Evolutionary conservation across 2,329 filamentous ascomycete genomes (phyloP).

Genomic region (Thermothelomyces thermophilus): DNA sequence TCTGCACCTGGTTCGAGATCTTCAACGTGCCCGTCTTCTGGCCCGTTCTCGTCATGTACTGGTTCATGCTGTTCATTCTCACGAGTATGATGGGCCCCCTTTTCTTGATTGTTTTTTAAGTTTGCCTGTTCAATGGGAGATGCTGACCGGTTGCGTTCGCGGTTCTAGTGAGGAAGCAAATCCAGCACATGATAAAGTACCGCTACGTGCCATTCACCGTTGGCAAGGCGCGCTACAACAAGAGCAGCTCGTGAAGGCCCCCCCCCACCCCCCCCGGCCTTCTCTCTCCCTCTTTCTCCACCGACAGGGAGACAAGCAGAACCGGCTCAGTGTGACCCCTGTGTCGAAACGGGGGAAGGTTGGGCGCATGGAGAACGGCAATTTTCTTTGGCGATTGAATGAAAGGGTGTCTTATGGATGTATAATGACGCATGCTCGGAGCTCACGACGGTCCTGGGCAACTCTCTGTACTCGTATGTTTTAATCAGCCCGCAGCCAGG

Average conservation of each 20-base stretch:
- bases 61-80: conserved; percentile 91
- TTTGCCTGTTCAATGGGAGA: background rate
- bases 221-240: conserved; percentile 76
- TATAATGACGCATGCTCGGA: conserved; percentile 17
- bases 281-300: background rate
- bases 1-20: conserved; percentile 86
- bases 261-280: no score
- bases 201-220: conserved; percentile 92
- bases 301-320: background rate
- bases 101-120: background rate
- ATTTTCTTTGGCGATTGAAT: conserved; percentile 8
- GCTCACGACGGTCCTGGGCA: conserved; percentile 13
- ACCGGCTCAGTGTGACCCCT: background rate
- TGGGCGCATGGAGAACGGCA: conserved; percentile 1
- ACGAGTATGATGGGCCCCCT: conserved; percentile 66
- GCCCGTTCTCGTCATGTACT: conserved; percentile 97
- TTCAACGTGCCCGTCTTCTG: conserved; percentile 99
- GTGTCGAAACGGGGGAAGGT: background rate
- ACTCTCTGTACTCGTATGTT: conserved; percentile 9
- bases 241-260: conserved; percentile 45
- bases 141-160: conserved; percentile 13
- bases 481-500: conserved; percentile 7
- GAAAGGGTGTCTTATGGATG: conserved; percentile 3
- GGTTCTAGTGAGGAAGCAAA: conserved; percentile 90
- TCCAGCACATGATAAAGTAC: conserved; percentile 99